Conservation (phyloP, 2,329 filamentous ascomycete genomes). For the Fusarium redolens region DNA sequence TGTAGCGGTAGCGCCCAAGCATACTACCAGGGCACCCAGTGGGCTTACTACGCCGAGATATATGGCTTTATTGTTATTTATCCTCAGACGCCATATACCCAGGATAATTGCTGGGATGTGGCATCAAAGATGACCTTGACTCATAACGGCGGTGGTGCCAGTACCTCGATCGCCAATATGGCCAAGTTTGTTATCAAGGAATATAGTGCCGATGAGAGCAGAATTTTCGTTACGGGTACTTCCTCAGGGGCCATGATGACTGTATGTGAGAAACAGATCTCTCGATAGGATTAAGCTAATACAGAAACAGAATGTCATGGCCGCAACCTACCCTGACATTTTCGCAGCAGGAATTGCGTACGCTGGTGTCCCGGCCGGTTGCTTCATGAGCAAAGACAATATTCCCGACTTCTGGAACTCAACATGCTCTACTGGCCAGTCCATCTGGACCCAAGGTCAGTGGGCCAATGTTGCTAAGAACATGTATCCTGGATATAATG, state of each 20-base stretch:
- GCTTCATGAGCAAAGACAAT: constrained; percentile 57
- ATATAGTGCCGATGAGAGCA: constrained; percentile 60
- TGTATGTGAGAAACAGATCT: not conserved
- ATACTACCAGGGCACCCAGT: constrained; percentile 63
- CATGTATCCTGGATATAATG: constrained; percentile 63
- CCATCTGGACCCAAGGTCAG: constrained; percentile 52
- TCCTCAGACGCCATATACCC: constrained; percentile 52
- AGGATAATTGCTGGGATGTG: constrained; percentile 69
- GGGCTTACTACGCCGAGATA: constrained; percentile 63
- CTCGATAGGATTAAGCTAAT: constrained; percentile 23
- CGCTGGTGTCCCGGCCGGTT: constrained; percentile 66
- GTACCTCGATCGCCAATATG: constrained; percentile 65
- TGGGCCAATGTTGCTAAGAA: constrained; percentile 56
- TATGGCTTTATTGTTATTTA: constrained; percentile 67
- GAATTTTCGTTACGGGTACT: constrained; percentile 60
- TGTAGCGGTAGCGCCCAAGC: constrained; percentile 65
- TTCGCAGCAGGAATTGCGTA: constrained; percentile 64
- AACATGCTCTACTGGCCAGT: constrained; percentile 63
- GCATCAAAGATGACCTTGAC: constrained; percentile 61
- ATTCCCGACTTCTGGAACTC: constrained; percentile 64
- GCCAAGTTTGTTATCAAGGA: constrained; percentile 60
- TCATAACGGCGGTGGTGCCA: constrained; percentile 63
- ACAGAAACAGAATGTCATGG: constrained; percentile 54
- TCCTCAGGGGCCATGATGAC: constrained; percentile 44
- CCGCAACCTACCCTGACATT: constrained; percentile 65